phyloP scores from a whole-genome alignment of 1,284 basidiomycete species.

The Ustilago hordei region DNA sequence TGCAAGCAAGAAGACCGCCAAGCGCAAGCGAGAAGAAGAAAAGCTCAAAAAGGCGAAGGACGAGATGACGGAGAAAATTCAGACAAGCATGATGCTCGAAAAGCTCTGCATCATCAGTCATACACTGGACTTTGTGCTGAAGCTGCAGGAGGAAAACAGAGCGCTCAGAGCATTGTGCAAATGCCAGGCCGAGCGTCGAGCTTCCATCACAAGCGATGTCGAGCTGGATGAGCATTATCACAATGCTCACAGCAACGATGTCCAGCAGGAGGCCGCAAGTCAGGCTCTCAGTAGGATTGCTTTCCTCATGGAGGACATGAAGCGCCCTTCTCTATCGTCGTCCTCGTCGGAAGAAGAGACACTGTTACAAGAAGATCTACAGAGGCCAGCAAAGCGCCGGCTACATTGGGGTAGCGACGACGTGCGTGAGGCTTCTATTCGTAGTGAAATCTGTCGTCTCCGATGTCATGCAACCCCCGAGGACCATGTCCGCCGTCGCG shows the following conservation, averaged over 20 bases:
- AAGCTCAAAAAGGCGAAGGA: slow-evolving; percentile 30
- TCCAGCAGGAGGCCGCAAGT: neutral
- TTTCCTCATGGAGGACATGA: neutral
- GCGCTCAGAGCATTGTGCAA: slow-evolving; percentile 40
- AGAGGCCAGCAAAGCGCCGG: slow-evolving; percentile 26
- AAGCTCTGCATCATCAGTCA: slow-evolving; percentile 68
- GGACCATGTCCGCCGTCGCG: neutral
- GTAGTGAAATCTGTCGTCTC: slow-evolving; percentile 13
- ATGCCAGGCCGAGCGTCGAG: slow-evolving; percentile 22
- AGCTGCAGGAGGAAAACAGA: slow-evolving; percentile 45
- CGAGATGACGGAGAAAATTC: slow-evolving; percentile 46
- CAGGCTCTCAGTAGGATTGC: neutral
- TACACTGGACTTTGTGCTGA: slow-evolving; percentile 56
- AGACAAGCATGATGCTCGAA: slow-evolving; percentile 60
- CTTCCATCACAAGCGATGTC: slow-evolving; percentile 16
- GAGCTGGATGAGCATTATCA: slow-evolving; percentile 42
- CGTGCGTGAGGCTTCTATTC: slow-evolving; percentile 30
- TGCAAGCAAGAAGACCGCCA: slow-evolving; percentile 10
- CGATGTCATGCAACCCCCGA: neutral
- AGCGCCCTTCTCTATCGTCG: slow-evolving; percentile 7
- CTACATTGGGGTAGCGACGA: slow-evolving; percentile 58
- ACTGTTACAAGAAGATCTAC: neutral
- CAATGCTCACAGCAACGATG: slow-evolving; percentile 20
- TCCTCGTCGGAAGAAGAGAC: slow-evolving; percentile 11
- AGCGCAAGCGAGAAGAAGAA: slow-evolving; percentile 33